phyloP scores from a whole-genome alignment of 2,329 filamentous ascomycete species.

The Fonsecaea multimorphosa region DNA sequence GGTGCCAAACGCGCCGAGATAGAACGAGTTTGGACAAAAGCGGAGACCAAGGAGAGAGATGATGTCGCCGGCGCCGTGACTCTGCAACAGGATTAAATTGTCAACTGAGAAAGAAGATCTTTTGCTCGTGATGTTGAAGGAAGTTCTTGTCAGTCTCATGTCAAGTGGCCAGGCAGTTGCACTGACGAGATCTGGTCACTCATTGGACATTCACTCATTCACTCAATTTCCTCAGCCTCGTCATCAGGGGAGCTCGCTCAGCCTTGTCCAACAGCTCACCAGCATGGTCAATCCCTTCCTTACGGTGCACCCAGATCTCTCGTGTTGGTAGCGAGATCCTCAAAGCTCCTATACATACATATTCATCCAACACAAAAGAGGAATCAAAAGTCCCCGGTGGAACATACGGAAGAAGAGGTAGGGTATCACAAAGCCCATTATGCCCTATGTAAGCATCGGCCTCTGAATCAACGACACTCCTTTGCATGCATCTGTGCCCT shows the following conservation, averaged over 20 bases:
- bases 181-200: not conserved
- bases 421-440: not conserved
- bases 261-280: not conserved
- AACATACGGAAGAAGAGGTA: not conserved
- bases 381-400: not conserved
- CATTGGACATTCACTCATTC: not conserved
- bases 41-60: not conserved
- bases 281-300: not conserved
- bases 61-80: not conserved
- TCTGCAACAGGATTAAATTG: not conserved
- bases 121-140: not conserved
- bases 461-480: not conserved
- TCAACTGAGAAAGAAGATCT: not conserved
- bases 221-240: not conserved
- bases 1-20: not conserved
- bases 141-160: not conserved
- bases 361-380: not conserved
- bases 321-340: not conserved
- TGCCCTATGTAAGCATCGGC: not conserved
- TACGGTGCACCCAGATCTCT: not conserved
- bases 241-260: not conserved
- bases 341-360: not conserved
- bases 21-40: not conserved
- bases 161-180: not conserved
- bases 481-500: not conserved